A percentile compares a stretch with the other conserved stretches of the same genome.
phyloP scores from a whole-genome alignment of 202 grass and related monocot species.

The Carex arenaria region DNA sequence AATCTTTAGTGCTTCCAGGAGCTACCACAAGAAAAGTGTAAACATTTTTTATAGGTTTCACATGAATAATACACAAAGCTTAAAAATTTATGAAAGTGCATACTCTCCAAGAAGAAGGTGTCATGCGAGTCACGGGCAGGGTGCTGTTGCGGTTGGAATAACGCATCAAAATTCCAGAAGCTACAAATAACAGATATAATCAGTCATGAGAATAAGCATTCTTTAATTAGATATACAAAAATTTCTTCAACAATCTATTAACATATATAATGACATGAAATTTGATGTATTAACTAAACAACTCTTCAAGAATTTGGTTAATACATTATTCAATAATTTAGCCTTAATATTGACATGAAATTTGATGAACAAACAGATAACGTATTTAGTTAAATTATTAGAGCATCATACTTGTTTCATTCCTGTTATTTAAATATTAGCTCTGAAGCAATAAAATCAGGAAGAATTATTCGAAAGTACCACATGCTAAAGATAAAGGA shows the following conservation, averaged over 20 bases:
- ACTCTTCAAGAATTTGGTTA: slow-evolving; percentile 3
- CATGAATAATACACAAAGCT: not conserved
- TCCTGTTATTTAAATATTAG: not conserved
- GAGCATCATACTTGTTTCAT: not conserved
- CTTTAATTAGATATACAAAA: not conserved
- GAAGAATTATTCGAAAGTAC: not conserved
- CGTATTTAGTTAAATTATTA: not conserved
- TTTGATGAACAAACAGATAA: not conserved
- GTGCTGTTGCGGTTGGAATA: slow-evolving; percentile 96
- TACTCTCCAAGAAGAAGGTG: slow-evolving; percentile 88
- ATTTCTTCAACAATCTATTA: not conserved
- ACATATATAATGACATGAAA: not conserved
- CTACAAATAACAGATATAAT: slow-evolving; percentile 40
- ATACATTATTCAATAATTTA: not conserved
- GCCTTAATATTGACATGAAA: not conserved
- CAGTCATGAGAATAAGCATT: not conserved
- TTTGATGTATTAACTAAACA: not conserved
- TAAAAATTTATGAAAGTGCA: not conserved
- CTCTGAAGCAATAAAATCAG: not conserved
- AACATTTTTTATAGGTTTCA: slow-evolving; percentile 1
- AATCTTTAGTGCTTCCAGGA: slow-evolving; percentile 46
- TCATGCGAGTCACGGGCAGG: slow-evolving; percentile 98
- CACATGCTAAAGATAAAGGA: not conserved
- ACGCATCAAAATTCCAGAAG: slow-evolving; percentile 98
- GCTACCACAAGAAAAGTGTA: slow-evolving; percentile 34